Evolutionary conservation across 176 grass and related monocot species (phyloP).

Genomic region (Typha latifolia): DNA sequence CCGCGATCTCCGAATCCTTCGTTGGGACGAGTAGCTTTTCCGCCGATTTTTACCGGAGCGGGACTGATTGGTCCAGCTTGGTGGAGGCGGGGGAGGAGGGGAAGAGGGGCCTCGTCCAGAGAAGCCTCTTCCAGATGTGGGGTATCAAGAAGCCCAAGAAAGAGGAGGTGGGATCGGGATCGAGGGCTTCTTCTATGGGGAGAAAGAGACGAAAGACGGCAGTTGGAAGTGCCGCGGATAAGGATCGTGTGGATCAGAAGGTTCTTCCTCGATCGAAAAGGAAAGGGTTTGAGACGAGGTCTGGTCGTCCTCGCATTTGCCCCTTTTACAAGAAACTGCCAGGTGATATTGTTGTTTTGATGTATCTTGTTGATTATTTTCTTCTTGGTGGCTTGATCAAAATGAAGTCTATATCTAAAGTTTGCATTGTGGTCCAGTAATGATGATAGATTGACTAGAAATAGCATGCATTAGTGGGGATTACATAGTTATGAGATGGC

Average conservation of each 20-base stretch:
- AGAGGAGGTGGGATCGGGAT: background rate
- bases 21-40: slow-evolving; percentile 22
- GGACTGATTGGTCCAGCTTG: slow-evolving; percentile 49
- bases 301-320: slow-evolving; percentile 8
- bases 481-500: too few relatives aligned
- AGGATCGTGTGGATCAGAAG: background rate
- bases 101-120: slow-evolving; percentile 28
- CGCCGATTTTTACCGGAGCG: slow-evolving; percentile 50
- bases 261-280: background rate
- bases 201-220: slow-evolving; percentile 7
- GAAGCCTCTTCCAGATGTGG: slow-evolving; percentile 61
- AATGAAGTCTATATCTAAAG: too few relatives aligned
- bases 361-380: too few relatives aligned
- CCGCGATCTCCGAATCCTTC: background rate
- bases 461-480: too few relatives aligned
- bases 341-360: slow-evolving; percentile 15
- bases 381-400: too few relatives aligned
- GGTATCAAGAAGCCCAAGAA: slow-evolving; percentile 25
- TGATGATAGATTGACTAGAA: too few relatives aligned
- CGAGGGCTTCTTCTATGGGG: background rate
- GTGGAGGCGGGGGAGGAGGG: background rate
- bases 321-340: slow-evolving; percentile 65
- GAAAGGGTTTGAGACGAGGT: background rate
- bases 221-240: slow-evolving; percentile 3
- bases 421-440: too few relatives aligned